Conservation (phyloP, 2,329 filamentous ascomycete genomes). For the Neonectria faginata region DNA sequence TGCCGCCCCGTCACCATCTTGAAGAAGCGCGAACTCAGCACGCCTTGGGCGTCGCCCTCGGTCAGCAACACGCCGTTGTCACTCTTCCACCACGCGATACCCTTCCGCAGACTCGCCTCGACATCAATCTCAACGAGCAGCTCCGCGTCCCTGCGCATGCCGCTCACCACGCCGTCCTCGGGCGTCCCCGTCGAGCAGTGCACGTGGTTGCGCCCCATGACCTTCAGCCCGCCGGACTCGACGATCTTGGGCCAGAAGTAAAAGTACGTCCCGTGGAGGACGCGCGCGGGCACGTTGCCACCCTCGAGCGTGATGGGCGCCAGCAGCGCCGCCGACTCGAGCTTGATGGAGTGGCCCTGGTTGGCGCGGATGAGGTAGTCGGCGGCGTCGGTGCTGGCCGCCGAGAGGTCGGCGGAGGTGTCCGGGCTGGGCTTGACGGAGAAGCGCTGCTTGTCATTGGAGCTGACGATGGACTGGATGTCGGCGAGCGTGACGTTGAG, state of each 20-base stretch:
- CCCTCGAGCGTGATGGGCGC: slow-evolving; percentile 71
- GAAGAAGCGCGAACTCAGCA: slow-evolving; percentile 77
- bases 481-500: slow-evolving; percentile 82
- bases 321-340: slow-evolving; percentile 78
- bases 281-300: slow-evolving; percentile 70
- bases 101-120: slow-evolving; percentile 70
- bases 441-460: slow-evolving; percentile 93
- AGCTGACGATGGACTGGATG: slow-evolving; percentile 74
- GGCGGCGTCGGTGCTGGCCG: slow-evolving; percentile 60
- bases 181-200: slow-evolving; percentile 87
- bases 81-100: slow-evolving; percentile 80
- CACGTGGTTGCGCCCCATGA: slow-evolving; percentile 88
- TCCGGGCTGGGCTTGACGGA: slow-evolving; percentile 71
- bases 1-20: slow-evolving; percentile 74
- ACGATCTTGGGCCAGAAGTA: slow-evolving; percentile 82
- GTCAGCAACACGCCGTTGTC: slow-evolving; percentile 82
- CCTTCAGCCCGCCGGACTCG: slow-evolving; percentile 78
- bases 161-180: slow-evolving; percentile 73
- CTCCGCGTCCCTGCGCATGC: slow-evolving; percentile 83
- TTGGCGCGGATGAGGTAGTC: slow-evolving; percentile 93
- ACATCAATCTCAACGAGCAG: slow-evolving; percentile 84
- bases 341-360: slow-evolving; percentile 89
- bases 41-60: slow-evolving; percentile 67
- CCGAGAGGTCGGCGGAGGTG: slow-evolving; percentile 40
- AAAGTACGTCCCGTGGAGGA: slow-evolving; percentile 92